phyloP scores from a whole-genome alignment of 345 rosid genomes.

The Populus pruinosa region DNA sequence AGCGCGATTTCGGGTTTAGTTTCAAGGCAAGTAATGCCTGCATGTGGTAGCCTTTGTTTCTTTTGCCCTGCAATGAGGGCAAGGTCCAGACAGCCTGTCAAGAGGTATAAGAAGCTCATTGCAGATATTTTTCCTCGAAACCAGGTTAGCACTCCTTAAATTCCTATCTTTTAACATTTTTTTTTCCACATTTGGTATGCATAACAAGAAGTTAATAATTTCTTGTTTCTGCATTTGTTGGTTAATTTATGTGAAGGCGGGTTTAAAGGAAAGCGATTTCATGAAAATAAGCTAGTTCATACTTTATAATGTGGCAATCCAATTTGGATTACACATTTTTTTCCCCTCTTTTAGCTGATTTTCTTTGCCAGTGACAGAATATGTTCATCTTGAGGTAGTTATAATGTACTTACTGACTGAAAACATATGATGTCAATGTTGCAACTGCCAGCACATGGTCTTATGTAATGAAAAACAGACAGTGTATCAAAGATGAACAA shows the following conservation, averaged over 20 bases:
- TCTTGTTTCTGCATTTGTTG: not conserved
- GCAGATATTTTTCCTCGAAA: constrained; percentile 75
- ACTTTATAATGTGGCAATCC: not conserved
- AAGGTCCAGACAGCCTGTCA: constrained; percentile 95
- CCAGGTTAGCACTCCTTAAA: constrained; percentile 48
- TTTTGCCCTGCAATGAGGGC: constrained; percentile 85
- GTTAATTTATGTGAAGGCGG: not conserved
- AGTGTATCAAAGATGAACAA: not conserved
- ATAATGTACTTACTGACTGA: not conserved
- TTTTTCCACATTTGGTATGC: not conserved
- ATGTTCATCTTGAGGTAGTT: not conserved
- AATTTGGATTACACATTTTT: not conserved
- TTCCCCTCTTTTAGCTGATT: not conserved
- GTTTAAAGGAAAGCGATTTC: not conserved
- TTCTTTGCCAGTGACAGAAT: not conserved
- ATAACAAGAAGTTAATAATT: not conserved
- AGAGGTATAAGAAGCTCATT: constrained; percentile 96
- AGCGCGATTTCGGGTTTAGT: constrained; percentile 70
- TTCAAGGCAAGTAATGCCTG: constrained; percentile 90
- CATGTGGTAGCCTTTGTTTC: constrained; percentile 85
- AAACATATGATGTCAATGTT: not conserved
- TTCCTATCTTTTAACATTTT: not conserved
- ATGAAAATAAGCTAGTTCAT: not conserved
- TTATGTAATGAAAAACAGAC: not conserved
- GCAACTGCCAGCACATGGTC: not conserved